Evolutionary conservation across 495 filamentous ascomycete genomes (phyloP), one percentile per base, ranked within the genome.

Genomic region (Thermochaetoides thermophila): DNA sequence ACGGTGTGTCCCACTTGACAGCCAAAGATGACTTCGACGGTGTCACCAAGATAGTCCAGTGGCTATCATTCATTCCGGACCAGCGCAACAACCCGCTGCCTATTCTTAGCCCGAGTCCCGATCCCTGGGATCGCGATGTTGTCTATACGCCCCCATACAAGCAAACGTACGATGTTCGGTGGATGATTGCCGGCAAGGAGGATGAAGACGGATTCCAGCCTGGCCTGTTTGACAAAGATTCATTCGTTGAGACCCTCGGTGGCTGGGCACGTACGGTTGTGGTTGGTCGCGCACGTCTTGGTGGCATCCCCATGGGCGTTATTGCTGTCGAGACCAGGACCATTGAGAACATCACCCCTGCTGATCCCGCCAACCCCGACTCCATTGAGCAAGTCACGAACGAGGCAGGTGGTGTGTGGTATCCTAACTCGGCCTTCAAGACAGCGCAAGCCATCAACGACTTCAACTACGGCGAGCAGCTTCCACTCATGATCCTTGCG

Each of bases 361-460:
- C 91, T n/a, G 89, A 97, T 47, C 87, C 91, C 24, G 89, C 89
- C 46, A 96, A 97, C 63, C 89, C 87, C 7, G 89, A 96, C 57
- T 97, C 89, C 4, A 89, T 83, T 46, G 89, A 97, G 63, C 84
- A 91, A 61, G 74, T 95, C 44, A 69, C 69, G 37, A 83, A 76
- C 35, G 89, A 97, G 65, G 89, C 89, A 45, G 89, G 89, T 66
- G 91, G 92, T 52, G 89, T 97, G 17, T 97, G 89, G 89, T 97
- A 96, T 58, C 89, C 89, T 47, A 97, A 97, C 69, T 94, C 86
- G 4, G 91, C 89, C 20, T 96, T 82, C 73, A 97, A 97, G 79
- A 97, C 89, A 34, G 91, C 89, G 12, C 89, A 97, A 55, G 89
- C 89, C 35, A 89, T 97, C 57, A 83, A 76, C 42, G 89, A 97